Conservation (phyloP, 2,329 filamentous ascomycete genomes). For the Aspergillus sp. region DNA sequence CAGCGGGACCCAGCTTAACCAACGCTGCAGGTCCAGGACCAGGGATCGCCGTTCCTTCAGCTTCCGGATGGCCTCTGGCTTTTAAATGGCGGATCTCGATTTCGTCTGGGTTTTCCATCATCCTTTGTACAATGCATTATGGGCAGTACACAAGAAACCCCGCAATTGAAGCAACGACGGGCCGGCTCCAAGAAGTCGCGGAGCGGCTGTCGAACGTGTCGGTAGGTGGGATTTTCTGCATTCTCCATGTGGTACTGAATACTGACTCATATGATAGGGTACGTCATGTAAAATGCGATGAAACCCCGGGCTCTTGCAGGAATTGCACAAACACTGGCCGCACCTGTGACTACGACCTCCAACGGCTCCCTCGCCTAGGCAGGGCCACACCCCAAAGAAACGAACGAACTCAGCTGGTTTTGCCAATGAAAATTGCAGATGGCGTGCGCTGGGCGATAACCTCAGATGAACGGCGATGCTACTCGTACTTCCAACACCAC, state of each 20-base stretch:
- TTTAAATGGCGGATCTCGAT: neutral
- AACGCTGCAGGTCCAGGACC: neutral
- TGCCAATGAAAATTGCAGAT: neutral
- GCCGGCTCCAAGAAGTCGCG: neutral
- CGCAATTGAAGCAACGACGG: neutral
- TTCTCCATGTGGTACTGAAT: neutral
- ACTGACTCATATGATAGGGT: neutral
- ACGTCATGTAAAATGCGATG: constrained; percentile 27
- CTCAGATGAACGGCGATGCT: constrained; percentile 20
- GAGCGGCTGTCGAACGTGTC: constrained; percentile 11
- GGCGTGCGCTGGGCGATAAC: constrained; percentile 8
- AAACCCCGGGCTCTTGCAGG: constrained; percentile 33
- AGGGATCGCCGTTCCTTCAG: neutral
- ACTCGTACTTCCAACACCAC: constrained; percentile 17
- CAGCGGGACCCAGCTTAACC: no score
- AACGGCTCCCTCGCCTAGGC: constrained; percentile 7
- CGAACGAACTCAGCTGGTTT: neutral
- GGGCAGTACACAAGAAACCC: neutral
- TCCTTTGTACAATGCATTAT: neutral
- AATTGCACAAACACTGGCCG: constrained; percentile 38
- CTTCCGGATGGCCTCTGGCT: neutral
- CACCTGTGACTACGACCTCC: constrained; percentile 36
- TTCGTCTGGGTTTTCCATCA: neutral
- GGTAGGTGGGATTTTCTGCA: neutral
- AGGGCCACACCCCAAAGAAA: neutral